Evolutionary conservation across 495 filamentous ascomycete genomes (phyloP), one percentile per base, ranked within the genome.

Genomic region (Cercophora samala): DNA sequence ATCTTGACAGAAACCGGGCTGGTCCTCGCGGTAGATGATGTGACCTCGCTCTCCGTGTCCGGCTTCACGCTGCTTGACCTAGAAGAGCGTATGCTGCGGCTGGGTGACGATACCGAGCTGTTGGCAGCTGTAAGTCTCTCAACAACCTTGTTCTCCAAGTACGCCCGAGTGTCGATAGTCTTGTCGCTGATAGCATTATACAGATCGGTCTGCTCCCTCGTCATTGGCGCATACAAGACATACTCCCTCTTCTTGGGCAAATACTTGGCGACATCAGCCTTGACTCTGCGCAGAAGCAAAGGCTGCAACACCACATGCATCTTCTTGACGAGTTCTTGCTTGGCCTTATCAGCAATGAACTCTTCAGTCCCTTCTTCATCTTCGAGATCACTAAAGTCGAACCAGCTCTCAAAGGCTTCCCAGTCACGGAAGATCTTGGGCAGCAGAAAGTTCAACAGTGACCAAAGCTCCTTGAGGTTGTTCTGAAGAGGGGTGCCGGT

Each of bases 171-270:
- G 69, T 87, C 84, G 5, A 74, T 70, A 23, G 88, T 89, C 62
- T 91, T 91, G 68, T 91, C 89, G 54, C 87, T 85, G 64, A 97
- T 92, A 24, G 88, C 91, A 55, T 91, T 89, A 73, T 99, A 98
- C 6, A 98, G 80, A 63, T 97, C 95, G 32, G 92, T 90, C 72
- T 99, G 95, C 64, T 90, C 90, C 18, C 88, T 81, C 0, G 92
- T 96, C 69, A 99, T 84, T 0, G 93, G 95, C 4, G 95, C 93
- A 66, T 91, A 98, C 5, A 99, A 78, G 21, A 99, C 89, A 73
- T 99, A 99, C 75, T 99, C 95, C 42, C 95, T 87, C 80, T 99
- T 99, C 77, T 92, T 93, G 0, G 95, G 95, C n/a, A 99, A 78
- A 60, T 89, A 84, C 21, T 86, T 88, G 73, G 96, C 93, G 1